A percentile compares a stretch with the other conserved stretches of the same genome.
phyloP scores from a whole-genome alignment of 192 early-diverging fungal species.

The Dimargaris cristalligena region DNA sequence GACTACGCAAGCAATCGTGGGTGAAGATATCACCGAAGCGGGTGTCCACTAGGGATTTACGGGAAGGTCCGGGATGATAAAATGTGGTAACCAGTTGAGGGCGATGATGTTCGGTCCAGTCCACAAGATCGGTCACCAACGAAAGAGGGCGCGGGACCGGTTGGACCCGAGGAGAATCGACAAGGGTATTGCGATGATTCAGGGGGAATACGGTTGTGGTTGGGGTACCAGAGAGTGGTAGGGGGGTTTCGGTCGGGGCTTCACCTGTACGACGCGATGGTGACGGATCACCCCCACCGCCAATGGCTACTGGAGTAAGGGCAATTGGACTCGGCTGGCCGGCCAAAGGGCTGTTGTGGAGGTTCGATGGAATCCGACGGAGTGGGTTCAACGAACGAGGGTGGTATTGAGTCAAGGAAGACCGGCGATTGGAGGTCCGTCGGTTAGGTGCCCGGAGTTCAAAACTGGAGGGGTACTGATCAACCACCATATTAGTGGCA shows the following conservation, averaged over 20 bases:
- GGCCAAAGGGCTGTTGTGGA: too few relatives aligned
- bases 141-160: not conserved
- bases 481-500: not conserved
- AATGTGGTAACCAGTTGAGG: not conserved
- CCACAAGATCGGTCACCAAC: not conserved
- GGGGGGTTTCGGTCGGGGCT: not conserved
- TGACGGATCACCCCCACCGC: not conserved
- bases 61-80: not conserved
- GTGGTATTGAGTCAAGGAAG: not conserved
- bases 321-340: too few relatives aligned
- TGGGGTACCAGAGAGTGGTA: too few relatives aligned
- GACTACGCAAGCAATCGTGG: constrained; percentile 9
- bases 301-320: not conserved
- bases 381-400: not conserved
- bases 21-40: constrained; percentile 5
- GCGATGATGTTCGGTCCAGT: not conserved
- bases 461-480: not conserved
- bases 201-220: too few relatives aligned
- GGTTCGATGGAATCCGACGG: not conserved
- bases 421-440: not conserved
- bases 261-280: not conserved
- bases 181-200: too few relatives aligned
- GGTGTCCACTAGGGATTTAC: constrained; percentile 4
- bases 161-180: not conserved
- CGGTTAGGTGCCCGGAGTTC: not conserved